Conservation (phyloP, 352 stramenopile species). For the Pythium brassicae region DNA sequence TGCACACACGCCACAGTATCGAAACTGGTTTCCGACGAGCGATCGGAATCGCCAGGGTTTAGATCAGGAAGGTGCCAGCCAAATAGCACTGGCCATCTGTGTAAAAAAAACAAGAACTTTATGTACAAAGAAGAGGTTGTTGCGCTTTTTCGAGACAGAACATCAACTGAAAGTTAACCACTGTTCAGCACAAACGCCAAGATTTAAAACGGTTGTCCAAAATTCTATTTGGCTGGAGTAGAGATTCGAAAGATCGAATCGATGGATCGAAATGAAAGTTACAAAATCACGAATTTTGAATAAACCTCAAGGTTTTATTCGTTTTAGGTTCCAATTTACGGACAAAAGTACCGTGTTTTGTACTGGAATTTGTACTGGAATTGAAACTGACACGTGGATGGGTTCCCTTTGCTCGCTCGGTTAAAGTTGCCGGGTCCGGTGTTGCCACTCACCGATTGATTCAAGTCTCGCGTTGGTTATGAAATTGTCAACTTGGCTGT, state of each 20-base stretch:
- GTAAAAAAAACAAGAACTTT: slow-evolving; percentile 5
- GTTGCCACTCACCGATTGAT: slow-evolving; percentile 1
- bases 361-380: neutral
- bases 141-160: neutral
- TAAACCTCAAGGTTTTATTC: too few species aligned
- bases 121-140: neutral
- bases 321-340: too few species aligned
- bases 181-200: too few species aligned
- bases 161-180: too few species aligned
- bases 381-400: neutral
- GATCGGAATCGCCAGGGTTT: neutral
- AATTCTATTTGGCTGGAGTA: too few species aligned
- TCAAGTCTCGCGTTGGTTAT: too few species aligned
- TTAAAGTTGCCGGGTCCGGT: neutral
- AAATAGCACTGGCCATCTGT: slow-evolving; percentile 1
- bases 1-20: too few species aligned
- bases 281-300: too few species aligned
- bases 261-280: too few species aligned
- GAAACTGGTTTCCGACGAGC: neutral
- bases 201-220: too few species aligned
- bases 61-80: neutral
- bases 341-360: too few species aligned
- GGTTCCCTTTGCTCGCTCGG: slow-evolving; percentile 2
- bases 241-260: too few species aligned
- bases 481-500: neutral